Evolutionary conservation across 2,329 filamentous ascomycete genomes (phyloP), one percentile per base, ranked within the genome.

Genomic region (Alternaria brassicae): DNA sequence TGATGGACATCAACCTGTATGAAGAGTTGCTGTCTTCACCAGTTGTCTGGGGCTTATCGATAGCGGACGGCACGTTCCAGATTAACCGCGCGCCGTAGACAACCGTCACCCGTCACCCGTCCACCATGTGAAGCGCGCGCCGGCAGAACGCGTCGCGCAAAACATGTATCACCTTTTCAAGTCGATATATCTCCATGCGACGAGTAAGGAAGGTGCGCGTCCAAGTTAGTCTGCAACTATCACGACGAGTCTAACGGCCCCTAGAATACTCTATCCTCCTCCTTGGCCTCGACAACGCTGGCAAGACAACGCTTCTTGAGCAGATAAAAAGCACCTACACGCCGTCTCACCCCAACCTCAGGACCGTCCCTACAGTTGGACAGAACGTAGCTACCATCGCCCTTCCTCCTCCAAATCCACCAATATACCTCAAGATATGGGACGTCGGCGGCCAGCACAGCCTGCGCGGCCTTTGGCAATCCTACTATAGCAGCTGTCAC

Each of bases 401-500:
- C 21, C 85, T 98, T 23, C 72, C 75, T 1, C 71, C 72, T 2
- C 75, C 75, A 7, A 71, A 76, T 47, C 90, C 92, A 15, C 92
- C 97, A 78, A 94, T 97, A 88, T 97, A 98, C 83, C 85, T 99
- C 74, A 97, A 97, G 83, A 91, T 99, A 71, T 98, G 95, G 95
- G 95, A 99, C 76, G 92, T 99, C 1, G 95, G 95, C 65, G 95
- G 95, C 6, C 95, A 99, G 79, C 88, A 95, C 74, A 90, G 87
- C 27, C 86, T 99, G 74, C 89, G 95, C 62, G 90, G 90, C 64
- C 87, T 98, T 30, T 99, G 95, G 95, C 92, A 97, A 78, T 92
- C 89, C 78, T 99, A 99, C 82, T 99, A 97, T 83, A 85, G 88
- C 50, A 91, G 88, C 77, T 96, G 93, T 73, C 95, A 99, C 78